phyloP scores from a whole-genome alignment of 345 rosid species.

The Populus alba region DNA sequence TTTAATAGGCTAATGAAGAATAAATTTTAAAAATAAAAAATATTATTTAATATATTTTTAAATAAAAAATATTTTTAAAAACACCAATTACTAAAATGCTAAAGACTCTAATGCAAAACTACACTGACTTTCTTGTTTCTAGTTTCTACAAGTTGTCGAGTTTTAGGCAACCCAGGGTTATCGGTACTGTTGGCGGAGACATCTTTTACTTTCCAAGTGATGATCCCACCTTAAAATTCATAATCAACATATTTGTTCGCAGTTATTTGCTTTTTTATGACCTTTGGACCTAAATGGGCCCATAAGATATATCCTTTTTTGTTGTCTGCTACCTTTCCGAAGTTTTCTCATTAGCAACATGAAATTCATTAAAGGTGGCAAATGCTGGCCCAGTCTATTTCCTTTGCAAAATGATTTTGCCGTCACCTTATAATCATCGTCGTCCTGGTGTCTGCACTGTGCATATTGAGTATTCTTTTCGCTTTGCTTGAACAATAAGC shows the following conservation, averaged over 20 bases:
- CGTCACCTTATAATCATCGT: neutral
- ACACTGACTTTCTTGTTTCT: slow-evolving; percentile 12
- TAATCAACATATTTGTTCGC: neutral
- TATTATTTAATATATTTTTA: no score
- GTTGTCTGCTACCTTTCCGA: slow-evolving; percentile 24
- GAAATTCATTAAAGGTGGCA: slow-evolving; percentile 23
- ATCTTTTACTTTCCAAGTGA: slow-evolving; percentile 23
- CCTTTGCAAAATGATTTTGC: slow-evolving; percentile 16
- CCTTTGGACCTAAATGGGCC: slow-evolving; percentile 20
- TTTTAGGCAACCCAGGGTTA: slow-evolving; percentile 31
- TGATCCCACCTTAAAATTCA: slow-evolving; percentile 10
- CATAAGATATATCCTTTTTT: slow-evolving; percentile 1
- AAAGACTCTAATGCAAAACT: neutral
- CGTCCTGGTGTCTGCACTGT: neutral
- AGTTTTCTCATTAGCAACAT: slow-evolving; percentile 21
- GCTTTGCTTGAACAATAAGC: neutral
- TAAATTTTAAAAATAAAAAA: no score
- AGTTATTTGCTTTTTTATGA: slow-evolving; percentile 18
- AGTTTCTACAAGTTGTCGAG: slow-evolving; percentile 16
- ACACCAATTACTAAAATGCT: no score
- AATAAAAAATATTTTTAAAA: no score
- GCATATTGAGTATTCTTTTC: neutral
- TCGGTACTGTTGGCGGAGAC: slow-evolving; percentile 11
- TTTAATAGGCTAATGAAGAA: no score
- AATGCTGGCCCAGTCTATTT: slow-evolving; percentile 18